A percentile compares a stretch with the other conserved stretches of the same genome.
These are phyloP conservation scores for Prunus kanzakura DNA, from an alignment of 306 rosid genomes.

Conservation along the genomic window DNA sequence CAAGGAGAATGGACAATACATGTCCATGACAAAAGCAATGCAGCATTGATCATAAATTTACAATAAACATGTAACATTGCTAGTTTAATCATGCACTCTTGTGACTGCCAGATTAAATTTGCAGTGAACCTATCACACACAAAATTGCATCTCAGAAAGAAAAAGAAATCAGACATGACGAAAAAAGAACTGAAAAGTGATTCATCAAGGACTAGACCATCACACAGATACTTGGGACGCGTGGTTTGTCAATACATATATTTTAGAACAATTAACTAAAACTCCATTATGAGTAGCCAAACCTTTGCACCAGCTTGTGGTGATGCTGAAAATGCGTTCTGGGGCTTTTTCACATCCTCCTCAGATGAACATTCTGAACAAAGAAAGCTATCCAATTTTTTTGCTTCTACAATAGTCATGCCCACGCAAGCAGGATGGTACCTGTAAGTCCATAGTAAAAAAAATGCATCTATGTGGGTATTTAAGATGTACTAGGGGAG, in stretches of 20 bases:
- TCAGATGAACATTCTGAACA: constrained; percentile 84
- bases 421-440: constrained; percentile 96
- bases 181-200: too few relatives aligned
- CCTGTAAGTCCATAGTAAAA: constrained; percentile 45
- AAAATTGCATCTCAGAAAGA: too few relatives aligned
- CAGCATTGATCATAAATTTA: not conserved
- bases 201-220: not conserved
- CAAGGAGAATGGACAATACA: not conserved
- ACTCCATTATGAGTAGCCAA: constrained; percentile 9
- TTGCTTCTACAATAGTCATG: constrained; percentile 81
- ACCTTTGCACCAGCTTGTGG: constrained; percentile 43
- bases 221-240: not conserved
- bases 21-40: not conserved
- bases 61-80: not conserved
- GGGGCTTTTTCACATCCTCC: constrained; percentile 60
- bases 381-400: constrained; percentile 73
- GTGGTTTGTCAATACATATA: not conserved
- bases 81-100: not conserved
- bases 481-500: not conserved
- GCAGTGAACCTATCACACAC: too few relatives aligned
- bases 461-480: not conserved
- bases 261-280: not conserved
- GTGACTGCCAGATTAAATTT: not conserved
- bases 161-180: not conserved
- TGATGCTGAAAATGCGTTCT: constrained; percentile 34